Conservation (phyloP, 495 filamentous ascomycete genomes). For the Talaromyces proteolyticus region DNA sequence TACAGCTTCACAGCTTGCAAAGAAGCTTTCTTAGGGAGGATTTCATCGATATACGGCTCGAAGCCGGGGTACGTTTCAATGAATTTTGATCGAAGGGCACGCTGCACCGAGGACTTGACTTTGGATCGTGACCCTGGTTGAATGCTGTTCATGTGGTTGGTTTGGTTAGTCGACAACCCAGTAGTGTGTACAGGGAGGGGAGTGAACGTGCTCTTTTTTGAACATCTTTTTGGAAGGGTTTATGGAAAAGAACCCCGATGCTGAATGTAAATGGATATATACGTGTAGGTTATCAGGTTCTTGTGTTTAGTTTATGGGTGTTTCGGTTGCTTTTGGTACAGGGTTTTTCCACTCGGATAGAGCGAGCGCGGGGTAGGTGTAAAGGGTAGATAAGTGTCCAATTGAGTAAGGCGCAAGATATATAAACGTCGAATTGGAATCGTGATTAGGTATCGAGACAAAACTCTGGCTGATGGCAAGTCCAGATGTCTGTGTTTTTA, state of each 20-base stretch:
- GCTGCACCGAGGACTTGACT: slow-evolving; percentile 94
- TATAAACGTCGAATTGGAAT: too few species aligned
- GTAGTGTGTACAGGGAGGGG: neutral
- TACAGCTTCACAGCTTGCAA: slow-evolving; percentile 84
- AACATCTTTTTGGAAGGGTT: slow-evolving; percentile 2
- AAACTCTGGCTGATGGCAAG: too few species aligned
- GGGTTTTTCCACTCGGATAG: neutral
- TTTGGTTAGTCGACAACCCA: neutral
- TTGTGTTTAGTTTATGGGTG: too few species aligned
- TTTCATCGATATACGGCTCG: slow-evolving; percentile 84
- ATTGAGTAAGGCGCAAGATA: too few species aligned
- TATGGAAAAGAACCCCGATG: too few species aligned
- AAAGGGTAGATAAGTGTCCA: too few species aligned
- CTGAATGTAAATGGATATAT: too few species aligned
- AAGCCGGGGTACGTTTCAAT: slow-evolving; percentile 81
- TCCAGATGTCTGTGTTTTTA: too few species aligned
- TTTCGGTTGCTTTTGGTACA: neutral
- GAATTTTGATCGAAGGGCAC: slow-evolving; percentile 74
- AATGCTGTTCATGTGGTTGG: slow-evolving; percentile 44
- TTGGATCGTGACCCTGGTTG: slow-evolving; percentile 78
- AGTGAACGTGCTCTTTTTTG: slow-evolving; percentile 1
- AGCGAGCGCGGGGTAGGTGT: neutral
- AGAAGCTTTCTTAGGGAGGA: slow-evolving; percentile 93
- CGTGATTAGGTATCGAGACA: too few species aligned
- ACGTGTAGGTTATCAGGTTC: too few species aligned